phyloP scores from a whole-genome alignment of 2,329 filamentous ascomycete genomes.

The Penicillium sclerotigenum region DNA sequence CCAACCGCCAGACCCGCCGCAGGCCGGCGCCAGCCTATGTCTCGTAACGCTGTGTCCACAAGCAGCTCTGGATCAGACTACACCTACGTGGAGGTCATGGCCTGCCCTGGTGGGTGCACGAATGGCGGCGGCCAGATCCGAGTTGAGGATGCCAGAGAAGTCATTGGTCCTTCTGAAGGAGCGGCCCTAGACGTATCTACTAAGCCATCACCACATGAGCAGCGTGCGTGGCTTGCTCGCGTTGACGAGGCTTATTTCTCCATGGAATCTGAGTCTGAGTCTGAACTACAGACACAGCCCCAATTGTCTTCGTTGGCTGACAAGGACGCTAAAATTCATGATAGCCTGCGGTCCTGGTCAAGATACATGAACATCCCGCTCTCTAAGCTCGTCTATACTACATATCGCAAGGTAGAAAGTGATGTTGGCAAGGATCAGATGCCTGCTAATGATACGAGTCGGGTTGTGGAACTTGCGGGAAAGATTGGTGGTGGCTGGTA shows the following conservation, averaged over 20 bases:
- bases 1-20: conserved; percentile 35
- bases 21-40: conserved; percentile 30
- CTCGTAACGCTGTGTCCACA: conserved; percentile 31
- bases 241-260: conserved; percentile 93
- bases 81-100: conserved; percentile 98
- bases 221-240: conserved; percentile 77
- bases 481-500: conserved; percentile 94
- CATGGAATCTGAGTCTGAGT: conserved; percentile 56
- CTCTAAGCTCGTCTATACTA: conserved; percentile 75
- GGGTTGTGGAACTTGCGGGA: conserved; percentile 81
- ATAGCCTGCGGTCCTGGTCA: conserved; percentile 74
- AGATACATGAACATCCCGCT: conserved; percentile 65
- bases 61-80: conserved; percentile 58
- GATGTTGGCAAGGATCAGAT: conserved; percentile 76
- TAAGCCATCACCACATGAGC: conserved; percentile 70
- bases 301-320: conserved; percentile 26
- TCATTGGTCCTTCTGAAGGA: conserved; percentile 16
- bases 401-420: conserved; percentile 87
- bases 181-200: conserved; percentile 22
- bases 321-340: conserved; percentile 50
- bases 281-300: conserved; percentile 29
- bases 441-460: conserved; percentile 65
- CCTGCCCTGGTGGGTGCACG: conserved; percentile 96
- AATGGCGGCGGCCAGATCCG: conserved; percentile 97
- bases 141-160: conserved; percentile 65